Base-by-base conservation (phyloP, 495 filamentous ascomycete species). In the Hypoxylon subgilvum region DNA sequence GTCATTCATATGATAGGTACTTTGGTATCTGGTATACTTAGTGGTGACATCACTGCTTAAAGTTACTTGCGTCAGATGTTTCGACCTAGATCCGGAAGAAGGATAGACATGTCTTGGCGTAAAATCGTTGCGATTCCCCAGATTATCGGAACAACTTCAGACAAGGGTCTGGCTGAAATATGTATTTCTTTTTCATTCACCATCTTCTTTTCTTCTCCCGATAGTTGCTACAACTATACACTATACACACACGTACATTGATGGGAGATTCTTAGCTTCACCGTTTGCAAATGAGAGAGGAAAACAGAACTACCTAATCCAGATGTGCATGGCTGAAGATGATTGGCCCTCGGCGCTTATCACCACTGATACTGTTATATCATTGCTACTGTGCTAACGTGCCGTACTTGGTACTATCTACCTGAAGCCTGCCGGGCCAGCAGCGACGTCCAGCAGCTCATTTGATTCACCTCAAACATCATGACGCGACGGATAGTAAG, bases 401-500 rank as follows among this genome's bases (percentile, higher is more conserved):
- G 55, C 57, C 42, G 31, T 40, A n/a, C n/a, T n/a, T n/a, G n/a
- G n/a, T n/a, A n/a, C n/a, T n/a, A 61, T 36, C 40, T 45, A 46
- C 56, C 45, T 47, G 17, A 39, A 40, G 22, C 19, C 34, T n/a
- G n/a, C n/a, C n/a, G 34, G 31, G n/a, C 47, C 13, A 40, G 41
- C 25, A 18, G 21, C 52, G 38, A 59, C 54, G 21, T 60, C 50
- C 42, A 54, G 27, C 41, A 40, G n/a, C n/a, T n/a, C 23, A 46
- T 25, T 30, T 40, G n/a, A 27, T 53, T 22, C 35, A 65, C 39
- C 45, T 61, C 44, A 43, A 49, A 60, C 57, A 73, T 60, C 63
- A 76, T 78, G 76, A 78, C 76, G 52, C 72, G 76, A 64, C 70
- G 76, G 59, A 78, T 78, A 67, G 76, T 78, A 70, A 44, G 72